These are phyloP conservation scores for Tremellales sp. DNA, from an alignment of 1,284 basidiomycete species.

Conservation along the genomic window DNA sequence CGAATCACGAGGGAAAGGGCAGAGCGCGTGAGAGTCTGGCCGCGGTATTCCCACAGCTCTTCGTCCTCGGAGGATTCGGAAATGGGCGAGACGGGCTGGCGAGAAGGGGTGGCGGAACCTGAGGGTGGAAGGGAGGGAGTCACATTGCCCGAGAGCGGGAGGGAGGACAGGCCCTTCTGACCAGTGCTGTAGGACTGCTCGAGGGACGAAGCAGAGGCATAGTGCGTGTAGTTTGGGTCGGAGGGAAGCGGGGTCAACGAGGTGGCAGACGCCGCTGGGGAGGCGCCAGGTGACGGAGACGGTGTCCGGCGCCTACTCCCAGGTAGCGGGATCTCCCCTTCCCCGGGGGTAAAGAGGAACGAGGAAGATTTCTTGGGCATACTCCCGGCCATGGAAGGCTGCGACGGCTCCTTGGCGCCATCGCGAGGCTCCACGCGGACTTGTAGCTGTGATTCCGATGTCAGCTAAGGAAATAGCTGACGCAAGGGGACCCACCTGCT, in stretches of 20 bases:
- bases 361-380: no score
- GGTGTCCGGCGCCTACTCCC: no score
- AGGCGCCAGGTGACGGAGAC: no score
- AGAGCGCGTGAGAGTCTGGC: constrained; percentile 31
- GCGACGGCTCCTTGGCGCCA: no score
- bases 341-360: no score
- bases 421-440: no score
- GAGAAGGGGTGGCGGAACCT: background rate
- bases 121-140: constrained; percentile 7
- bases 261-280: constrained; percentile 7
- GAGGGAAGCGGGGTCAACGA: constrained; percentile 6
- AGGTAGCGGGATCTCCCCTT: no score
- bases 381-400: no score
- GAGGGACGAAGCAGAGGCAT: constrained; percentile 14
- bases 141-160: constrained; percentile 8
- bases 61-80: constrained; percentile 8
- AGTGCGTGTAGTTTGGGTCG: constrained; percentile 3
- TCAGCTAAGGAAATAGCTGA: background rate
- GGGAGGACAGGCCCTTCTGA: constrained; percentile 3
- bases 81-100: constrained; percentile 1
- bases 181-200: constrained; percentile 29
- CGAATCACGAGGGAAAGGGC: constrained; percentile 31
- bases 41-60: constrained; percentile 34
- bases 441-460: constrained; percentile 16
- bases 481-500: constrained; percentile 14